These are phyloP conservation scores for Lepiota subincarnata DNA, from an alignment of 768 basidiomycete genomes.

Conservation along the genomic window DNA sequence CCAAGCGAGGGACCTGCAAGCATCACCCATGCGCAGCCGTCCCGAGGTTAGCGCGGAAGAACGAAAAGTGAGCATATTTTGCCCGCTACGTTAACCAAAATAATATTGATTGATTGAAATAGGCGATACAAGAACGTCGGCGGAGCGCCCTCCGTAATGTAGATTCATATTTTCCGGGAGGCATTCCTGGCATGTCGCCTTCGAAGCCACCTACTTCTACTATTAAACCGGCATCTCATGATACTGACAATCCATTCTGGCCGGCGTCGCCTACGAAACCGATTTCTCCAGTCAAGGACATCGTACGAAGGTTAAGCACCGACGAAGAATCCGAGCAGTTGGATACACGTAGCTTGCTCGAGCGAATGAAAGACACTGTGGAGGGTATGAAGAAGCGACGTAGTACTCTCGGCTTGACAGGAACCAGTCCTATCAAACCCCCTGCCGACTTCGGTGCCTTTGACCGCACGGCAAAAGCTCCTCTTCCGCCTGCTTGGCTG, in stretches of 20 bases:
- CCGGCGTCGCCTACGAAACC: constrained; percentile 7
- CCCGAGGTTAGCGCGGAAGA: constrained; percentile 39
- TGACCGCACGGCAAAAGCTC: not conserved
- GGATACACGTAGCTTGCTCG: constrained; percentile 40
- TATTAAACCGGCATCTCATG: constrained; percentile 11
- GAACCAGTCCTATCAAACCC: constrained; percentile 2
- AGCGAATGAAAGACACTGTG: constrained; percentile 46
- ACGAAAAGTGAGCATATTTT: constrained; percentile 30
- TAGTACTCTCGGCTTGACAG: constrained; percentile 23
- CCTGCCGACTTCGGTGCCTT: not conserved
- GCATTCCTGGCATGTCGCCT: constrained; percentile 48
- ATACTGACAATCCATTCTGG: constrained; percentile 14
- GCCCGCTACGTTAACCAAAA: not conserved
- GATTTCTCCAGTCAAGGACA: constrained; percentile 12
- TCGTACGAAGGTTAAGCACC: constrained; percentile 13
- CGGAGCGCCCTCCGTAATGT: constrained; percentile 50
- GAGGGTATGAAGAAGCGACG: constrained; percentile 43
- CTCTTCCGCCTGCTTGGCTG: not conserved
- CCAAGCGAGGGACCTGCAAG: constrained; percentile 4
- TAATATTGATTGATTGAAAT: constrained; percentile 16
- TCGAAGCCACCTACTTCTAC: constrained; percentile 20
- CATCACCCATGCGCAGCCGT: constrained; percentile 15
- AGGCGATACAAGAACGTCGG: constrained; percentile 60
- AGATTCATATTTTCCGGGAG: constrained; percentile 48
- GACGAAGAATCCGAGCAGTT: constrained; percentile 30